Evolutionary conservation across 805 yeast species (phyloP).

Genomic region (Priceomyces medius): DNA sequence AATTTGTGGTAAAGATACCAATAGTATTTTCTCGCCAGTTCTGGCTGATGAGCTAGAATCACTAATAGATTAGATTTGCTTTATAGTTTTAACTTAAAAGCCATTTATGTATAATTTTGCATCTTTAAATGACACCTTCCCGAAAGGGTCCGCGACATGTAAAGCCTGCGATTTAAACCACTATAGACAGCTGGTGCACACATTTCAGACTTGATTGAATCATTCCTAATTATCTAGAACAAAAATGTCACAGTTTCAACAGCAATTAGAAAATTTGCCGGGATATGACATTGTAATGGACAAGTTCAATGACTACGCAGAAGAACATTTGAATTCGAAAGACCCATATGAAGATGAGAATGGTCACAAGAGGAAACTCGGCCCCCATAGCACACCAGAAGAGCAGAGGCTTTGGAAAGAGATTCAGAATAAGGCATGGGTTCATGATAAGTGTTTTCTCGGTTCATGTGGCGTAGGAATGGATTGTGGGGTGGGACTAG

Average conservation of each 20-base stretch:
- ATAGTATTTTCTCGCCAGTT: constrained; percentile 59
- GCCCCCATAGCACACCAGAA: constrained; percentile 47
- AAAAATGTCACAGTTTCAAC: constrained; percentile 24
- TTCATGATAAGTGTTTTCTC: constrained; percentile 77
- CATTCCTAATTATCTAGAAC: too few relatives aligned
- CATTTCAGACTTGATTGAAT: too few relatives aligned
- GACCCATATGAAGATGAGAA: constrained; percentile 64
- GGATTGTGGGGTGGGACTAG: constrained; percentile 77
- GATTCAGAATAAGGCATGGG: constrained; percentile 80
- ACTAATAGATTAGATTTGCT: constrained; percentile 4
- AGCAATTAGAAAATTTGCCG: constrained; percentile 44
- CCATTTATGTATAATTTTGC: neutral
- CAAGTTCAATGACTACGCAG: constrained; percentile 64
- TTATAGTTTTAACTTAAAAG: neutral
- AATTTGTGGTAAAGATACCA: constrained; percentile 59
- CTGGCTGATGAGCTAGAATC: constrained; percentile 28
- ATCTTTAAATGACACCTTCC: neutral
- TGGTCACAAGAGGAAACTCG: constrained; percentile 64
- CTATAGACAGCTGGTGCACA: neutral
- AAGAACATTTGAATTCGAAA: constrained; percentile 57
- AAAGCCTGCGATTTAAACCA: neutral
- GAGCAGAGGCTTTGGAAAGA: constrained; percentile 71
- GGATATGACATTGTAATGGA: constrained; percentile 59
- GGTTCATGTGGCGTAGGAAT: constrained; percentile 67
- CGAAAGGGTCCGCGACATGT: constrained; percentile 1